Evolutionary conservation across 1,284 basidiomycete genomes (phyloP).

Genomic region (Cryptococcus amylolentus): DNA sequence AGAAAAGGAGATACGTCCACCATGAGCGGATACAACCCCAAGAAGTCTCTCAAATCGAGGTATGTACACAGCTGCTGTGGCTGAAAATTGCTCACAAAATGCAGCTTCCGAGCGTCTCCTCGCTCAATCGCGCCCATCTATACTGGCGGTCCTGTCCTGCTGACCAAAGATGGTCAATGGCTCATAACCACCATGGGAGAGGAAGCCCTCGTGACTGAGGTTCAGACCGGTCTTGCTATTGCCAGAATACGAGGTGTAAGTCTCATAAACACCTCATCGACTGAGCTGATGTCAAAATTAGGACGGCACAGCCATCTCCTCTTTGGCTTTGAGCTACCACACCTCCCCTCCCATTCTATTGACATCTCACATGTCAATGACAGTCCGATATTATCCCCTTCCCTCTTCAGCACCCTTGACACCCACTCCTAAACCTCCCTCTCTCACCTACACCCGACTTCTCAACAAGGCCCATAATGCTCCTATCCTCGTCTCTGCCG

Average conservation of each 20-base stretch:
- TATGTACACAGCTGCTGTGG: conserved; percentile 7
- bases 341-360: conserved; percentile 51
- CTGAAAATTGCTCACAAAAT: not conserved
- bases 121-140: conserved; percentile 63
- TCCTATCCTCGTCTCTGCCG: conserved; percentile 81
- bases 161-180: conserved; percentile 72
- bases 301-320: conserved; percentile 57
- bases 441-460: conserved; percentile 60
- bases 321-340: conserved; percentile 48
- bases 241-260: conserved; percentile 77
- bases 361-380: conserved; percentile 53
- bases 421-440: conserved; percentile 28
- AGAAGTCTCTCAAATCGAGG: conserved; percentile 43
- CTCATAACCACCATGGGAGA: conserved; percentile 85
- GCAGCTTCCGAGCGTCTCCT: conserved; percentile 48
- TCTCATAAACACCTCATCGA: not conserved
- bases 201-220: conserved; percentile 76
- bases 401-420: conserved; percentile 27
- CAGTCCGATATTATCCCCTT: conserved; percentile 54
- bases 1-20: not conserved
- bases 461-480: conserved; percentile 83
- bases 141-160: conserved; percentile 78
- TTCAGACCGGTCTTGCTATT: conserved; percentile 68
- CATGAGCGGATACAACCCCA: conserved; percentile 36
- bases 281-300: conserved; percentile 18